Evolutionary conservation across 1,139 yeast genomes (phyloP).

Genomic region (Starmera stellimalicola): DNA sequence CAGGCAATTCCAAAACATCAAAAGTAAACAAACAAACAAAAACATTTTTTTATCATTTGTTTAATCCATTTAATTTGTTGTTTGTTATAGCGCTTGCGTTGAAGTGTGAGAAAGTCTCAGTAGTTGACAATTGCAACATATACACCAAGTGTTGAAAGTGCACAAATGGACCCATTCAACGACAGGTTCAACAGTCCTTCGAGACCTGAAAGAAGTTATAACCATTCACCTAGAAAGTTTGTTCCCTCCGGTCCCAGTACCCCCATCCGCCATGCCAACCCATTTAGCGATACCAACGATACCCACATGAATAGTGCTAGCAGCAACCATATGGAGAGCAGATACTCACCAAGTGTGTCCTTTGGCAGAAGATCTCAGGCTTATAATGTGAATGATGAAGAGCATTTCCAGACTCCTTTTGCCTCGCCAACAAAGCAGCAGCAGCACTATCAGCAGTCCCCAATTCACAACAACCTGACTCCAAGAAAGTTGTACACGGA

Average conservation of each 20-base stretch:
- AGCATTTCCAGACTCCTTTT: constrained; percentile 13
- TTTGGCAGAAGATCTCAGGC: constrained; percentile 24
- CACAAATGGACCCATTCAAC: neutral
- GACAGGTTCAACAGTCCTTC: constrained; percentile 2
- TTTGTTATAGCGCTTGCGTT: too few relatives aligned
- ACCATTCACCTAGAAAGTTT: constrained; percentile 13
- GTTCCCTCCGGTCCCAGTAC: constrained; percentile 2
- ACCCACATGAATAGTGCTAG: constrained; percentile 1
- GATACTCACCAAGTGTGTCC: constrained; percentile 25
- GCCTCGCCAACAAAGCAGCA: constrained; percentile 13
- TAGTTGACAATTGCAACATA: too few relatives aligned
- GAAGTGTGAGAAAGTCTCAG: too few relatives aligned
- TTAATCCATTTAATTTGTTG: too few relatives aligned
- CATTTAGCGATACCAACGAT: constrained; percentile 18
- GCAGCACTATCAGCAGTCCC: neutral
- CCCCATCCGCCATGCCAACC: constrained; percentile 5
- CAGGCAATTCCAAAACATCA: too few relatives aligned
- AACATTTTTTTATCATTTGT: too few relatives aligned
- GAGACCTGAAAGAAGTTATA: constrained; percentile 15
- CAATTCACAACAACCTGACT: constrained; percentile 5
- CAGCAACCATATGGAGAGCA: too few relatives aligned
- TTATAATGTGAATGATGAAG: constrained; percentile 6
- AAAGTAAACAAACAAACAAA: too few relatives aligned
- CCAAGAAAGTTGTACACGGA: constrained; percentile 39
- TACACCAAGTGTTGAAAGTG: too few relatives aligned